Percentiles rank a stretch among this genome's conserved stretches.
Conservation (phyloP, 306 rosid genomes). For the Sindora glabra region DNA sequence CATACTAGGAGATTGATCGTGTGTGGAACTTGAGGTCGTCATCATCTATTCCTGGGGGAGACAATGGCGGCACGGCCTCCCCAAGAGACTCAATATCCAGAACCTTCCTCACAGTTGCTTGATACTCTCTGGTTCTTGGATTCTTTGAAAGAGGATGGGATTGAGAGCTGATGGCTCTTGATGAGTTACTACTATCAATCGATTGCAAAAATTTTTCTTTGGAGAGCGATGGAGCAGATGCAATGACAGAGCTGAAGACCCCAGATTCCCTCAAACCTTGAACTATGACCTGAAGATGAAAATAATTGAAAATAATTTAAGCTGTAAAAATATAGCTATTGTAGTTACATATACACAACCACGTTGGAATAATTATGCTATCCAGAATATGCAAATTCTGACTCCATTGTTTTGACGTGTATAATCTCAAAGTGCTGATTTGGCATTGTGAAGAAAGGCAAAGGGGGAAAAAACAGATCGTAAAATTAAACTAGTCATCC, state of each 20-base stretch:
- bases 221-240: slow-evolving; percentile 67
- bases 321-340: not conserved
- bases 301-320: not conserved
- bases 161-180: slow-evolving; percentile 54
- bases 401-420: not conserved
- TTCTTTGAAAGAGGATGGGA: slow-evolving; percentile 62
- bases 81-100: slow-evolving; percentile 46
- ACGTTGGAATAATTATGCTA: not conserved
- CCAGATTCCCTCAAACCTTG: slow-evolving; percentile 88
- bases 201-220: slow-evolving; percentile 70
- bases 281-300: slow-evolving; percentile 53
- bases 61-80: slow-evolving; percentile 72
- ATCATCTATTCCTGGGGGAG: slow-evolving; percentile 58
- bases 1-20: slow-evolving; percentile 21
- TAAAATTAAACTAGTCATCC: not conserved
- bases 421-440: not conserved
- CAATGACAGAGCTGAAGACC: slow-evolving; percentile 75
- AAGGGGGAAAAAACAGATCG: not conserved
- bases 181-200: slow-evolving; percentile 62
- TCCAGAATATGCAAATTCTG: not conserved
- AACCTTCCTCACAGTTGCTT: slow-evolving; percentile 54
- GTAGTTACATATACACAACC: not conserved
- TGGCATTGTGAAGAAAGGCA: not conserved
- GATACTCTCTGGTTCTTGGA: slow-evolving; percentile 31
- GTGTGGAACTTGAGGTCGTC: slow-evolving; percentile 17